phyloP scores from a whole-genome alignment of 1,284 basidiomycete genomes.

The Puccinia triticina region DNA sequence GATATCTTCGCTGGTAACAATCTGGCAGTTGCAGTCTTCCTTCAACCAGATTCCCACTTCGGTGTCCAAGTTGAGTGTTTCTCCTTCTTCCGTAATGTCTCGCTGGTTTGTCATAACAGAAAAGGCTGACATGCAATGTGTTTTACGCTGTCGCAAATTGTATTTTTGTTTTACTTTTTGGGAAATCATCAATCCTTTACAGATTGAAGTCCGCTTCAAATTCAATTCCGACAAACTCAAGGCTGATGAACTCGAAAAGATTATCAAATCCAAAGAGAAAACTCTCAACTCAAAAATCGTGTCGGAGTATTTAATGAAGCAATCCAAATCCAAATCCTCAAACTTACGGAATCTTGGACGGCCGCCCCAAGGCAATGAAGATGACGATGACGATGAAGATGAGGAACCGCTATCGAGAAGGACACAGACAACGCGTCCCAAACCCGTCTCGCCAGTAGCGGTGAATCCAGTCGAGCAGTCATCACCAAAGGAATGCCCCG shows the following conservation, averaged over 20 bases:
- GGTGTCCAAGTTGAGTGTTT: constrained; percentile 31
- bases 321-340: constrained; percentile 3
- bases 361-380: not conserved
- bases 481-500: not conserved
- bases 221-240: constrained; percentile 8
- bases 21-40: constrained; percentile 10
- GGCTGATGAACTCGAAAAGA: constrained; percentile 25
- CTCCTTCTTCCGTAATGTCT: not conserved
- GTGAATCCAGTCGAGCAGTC: not conserved
- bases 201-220: constrained; percentile 30
- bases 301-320: not conserved
- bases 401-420: constrained; percentile 24
- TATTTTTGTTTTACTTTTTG: not conserved
- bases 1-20: not conserved
- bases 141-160: not conserved
- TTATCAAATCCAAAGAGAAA: constrained; percentile 19
- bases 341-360: not conserved
- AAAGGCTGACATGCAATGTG: not conserved
- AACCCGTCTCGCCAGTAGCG: not conserved
- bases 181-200: not conserved
- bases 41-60: constrained; percentile 15
- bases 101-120: not conserved
- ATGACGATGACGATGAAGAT: constrained; percentile 26
- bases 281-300: not conserved
- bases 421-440: not conserved